A percentile compares a stretch with the other conserved stretches of the same genome.
phyloP scores from a whole-genome alignment of 2,329 filamentous ascomycete genomes.

The Drechslerella stenobrocha region DNA sequence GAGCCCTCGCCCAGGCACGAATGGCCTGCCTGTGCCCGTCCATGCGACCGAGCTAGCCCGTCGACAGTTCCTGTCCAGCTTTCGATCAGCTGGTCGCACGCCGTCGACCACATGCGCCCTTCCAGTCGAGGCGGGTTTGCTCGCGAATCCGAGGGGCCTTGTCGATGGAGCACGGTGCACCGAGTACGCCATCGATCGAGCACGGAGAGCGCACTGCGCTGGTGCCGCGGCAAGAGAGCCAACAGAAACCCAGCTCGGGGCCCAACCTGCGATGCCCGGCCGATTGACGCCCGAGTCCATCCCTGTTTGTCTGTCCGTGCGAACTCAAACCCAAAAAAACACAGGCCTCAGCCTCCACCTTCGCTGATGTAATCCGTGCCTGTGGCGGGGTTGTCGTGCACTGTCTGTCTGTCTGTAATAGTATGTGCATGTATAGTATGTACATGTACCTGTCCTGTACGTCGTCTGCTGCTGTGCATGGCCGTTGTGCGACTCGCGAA shows the following conservation, averaged over 20 bases:
- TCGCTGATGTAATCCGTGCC: not conserved
- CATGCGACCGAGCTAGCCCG: conserved; percentile 21
- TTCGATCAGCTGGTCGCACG: no score
- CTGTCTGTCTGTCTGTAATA: no score
- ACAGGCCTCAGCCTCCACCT: not conserved
- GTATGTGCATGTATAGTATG: not conserved
- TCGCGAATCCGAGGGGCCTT: no score
- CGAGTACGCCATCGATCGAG: no score
- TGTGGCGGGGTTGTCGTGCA: not conserved
- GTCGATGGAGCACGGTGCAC: no score
- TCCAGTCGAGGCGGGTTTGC: no score
- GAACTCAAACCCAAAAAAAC: not conserved
- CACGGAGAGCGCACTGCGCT: no score
- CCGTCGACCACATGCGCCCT: no score
- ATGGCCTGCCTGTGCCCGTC: conserved; percentile 11
- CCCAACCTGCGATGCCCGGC: conserved; percentile 1
- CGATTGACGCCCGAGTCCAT: conserved; percentile 5
- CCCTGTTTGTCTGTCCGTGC: not conserved
- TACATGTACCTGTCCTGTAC: not conserved
- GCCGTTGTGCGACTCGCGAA: conserved; percentile 6
- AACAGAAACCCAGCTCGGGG: conserved; percentile 6
- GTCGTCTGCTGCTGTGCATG: not conserved
- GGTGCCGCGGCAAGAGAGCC: not conserved
- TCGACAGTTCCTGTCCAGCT: no score
- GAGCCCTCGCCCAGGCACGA: conserved; percentile 21